Percentiles rank a stretch among this genome's conserved stretches.
phyloP scores from a whole-genome alignment of 345 rosid species.

The Pistacia integerrima region DNA sequence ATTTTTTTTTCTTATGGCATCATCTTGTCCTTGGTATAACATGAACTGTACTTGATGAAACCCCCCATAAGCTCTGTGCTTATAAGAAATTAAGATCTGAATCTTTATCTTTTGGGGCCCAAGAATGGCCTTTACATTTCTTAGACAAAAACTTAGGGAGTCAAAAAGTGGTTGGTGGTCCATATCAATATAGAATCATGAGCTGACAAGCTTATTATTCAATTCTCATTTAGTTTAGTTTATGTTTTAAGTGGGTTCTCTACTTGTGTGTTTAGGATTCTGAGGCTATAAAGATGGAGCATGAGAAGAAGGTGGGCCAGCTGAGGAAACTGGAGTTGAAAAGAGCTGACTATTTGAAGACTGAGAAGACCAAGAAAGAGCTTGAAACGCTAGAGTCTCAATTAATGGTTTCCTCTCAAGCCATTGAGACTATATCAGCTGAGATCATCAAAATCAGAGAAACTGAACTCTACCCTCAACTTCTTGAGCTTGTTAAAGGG shows the following conservation, averaged over 20 bases:
- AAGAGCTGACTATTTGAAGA: slow-evolving; percentile 80
- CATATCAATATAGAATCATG: not conserved
- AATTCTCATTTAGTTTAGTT: not conserved
- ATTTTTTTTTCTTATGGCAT: not conserved
- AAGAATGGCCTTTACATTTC: not conserved
- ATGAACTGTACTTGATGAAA: not conserved
- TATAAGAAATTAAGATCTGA: not conserved
- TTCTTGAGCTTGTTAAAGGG: slow-evolving; percentile 87
- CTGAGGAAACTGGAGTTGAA: slow-evolving; percentile 82
- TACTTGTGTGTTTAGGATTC: slow-evolving; percentile 49
- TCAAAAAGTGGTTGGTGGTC: not conserved
- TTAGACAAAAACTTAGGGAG: not conserved
- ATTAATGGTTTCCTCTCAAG: slow-evolving; percentile 80
- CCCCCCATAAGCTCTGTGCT: not conserved
- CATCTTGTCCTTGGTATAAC: not conserved
- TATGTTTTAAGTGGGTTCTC: no score
- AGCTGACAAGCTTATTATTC: not conserved
- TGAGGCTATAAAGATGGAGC: slow-evolving; percentile 69
- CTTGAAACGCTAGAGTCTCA: slow-evolving; percentile 88
- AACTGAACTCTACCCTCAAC: slow-evolving; percentile 83
- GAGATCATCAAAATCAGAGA: slow-evolving; percentile 89
- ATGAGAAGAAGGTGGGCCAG: slow-evolving; percentile 76
- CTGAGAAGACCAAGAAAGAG: slow-evolving; percentile 78
- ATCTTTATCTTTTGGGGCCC: not conserved
- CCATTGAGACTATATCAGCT: slow-evolving; percentile 72